Conservation (phyloP, 2,329 filamentous ascomycete species). For the Rachicladosporium sp. region DNA sequence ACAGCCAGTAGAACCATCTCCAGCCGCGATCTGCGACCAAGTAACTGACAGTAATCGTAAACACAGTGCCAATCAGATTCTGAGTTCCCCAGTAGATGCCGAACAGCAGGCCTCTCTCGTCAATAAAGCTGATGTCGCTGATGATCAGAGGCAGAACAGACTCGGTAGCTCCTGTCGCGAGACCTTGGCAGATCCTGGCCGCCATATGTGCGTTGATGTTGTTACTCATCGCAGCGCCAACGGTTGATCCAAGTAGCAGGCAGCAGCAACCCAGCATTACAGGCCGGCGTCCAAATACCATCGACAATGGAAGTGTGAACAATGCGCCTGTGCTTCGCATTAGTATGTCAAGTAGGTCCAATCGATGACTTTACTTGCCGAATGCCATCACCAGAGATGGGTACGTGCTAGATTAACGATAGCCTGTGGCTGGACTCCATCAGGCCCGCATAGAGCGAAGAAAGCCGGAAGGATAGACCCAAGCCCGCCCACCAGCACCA, state of each 20-base stretch:
- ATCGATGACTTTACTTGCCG: conserved; percentile 11
- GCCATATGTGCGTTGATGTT: conserved; percentile 27
- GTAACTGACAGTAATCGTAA: conserved; percentile 27
- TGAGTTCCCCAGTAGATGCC: conserved; percentile 30
- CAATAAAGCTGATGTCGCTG: conserved; percentile 29
- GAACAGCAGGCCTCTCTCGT: conserved; percentile 26
- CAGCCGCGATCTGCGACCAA: conserved; percentile 25
- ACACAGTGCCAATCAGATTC: conserved; percentile 22
- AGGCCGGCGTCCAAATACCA: conserved; percentile 30
- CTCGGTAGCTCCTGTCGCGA: conserved; percentile 29
- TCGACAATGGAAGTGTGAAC: conserved; percentile 27
- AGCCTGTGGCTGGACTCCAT: conserved; percentile 15
- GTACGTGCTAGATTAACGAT: conserved; percentile 25
- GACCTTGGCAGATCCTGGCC: conserved; percentile 22
- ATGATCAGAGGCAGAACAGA: conserved; percentile 29
- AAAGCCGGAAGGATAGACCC: conserved; percentile 27
- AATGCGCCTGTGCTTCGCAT: conserved; percentile 12
- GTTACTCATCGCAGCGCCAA: conserved; percentile 24
- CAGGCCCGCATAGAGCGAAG: conserved; percentile 20
- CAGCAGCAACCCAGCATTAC: conserved; percentile 20
- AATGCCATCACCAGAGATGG: conserved; percentile 30
- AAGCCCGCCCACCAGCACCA: conserved; percentile 41
- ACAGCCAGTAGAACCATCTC: conserved; percentile 33
- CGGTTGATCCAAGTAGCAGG: conserved; percentile 22
- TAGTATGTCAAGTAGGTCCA: background rate